A percentile compares a stretch with the other conserved stretches of the same genome.
Evolutionary conservation across 257 asterid genomes (phyloP).

Genomic region (Mentha longifolia): DNA sequence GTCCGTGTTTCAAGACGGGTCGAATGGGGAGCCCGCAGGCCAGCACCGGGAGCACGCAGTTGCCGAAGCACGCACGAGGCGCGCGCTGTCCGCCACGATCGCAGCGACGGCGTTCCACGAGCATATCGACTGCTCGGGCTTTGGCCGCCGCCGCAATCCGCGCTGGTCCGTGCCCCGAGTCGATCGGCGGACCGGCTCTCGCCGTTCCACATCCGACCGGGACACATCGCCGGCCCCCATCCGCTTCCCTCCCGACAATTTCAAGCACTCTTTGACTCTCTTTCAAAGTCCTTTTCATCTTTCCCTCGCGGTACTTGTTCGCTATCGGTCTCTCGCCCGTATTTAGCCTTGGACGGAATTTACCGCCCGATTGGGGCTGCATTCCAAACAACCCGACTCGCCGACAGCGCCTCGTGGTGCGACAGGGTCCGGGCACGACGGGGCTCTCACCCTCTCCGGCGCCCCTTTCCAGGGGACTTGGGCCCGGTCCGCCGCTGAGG

Average conservation of each 20-base stretch:
- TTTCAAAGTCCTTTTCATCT: too few relatives aligned
- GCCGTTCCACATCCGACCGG: conserved; percentile 60
- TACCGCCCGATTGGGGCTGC: too few relatives aligned
- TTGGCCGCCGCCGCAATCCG: conserved; percentile 23
- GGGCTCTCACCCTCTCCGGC: too few relatives aligned
- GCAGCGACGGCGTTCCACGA: conserved; percentile 6
- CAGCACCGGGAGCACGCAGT: not conserved
- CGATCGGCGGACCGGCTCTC: conserved; percentile 51
- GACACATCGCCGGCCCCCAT: conserved; percentile 64
- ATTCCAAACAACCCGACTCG: too few relatives aligned
- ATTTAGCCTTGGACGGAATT: too few relatives aligned
- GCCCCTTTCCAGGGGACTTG: too few relatives aligned
- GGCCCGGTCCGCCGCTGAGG: too few relatives aligned
- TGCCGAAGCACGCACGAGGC: conserved; percentile 7
- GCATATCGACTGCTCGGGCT: conserved; percentile 11
- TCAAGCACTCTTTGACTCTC: not conserved
- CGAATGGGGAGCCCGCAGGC: conserved; percentile 1
- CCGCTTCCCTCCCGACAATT: conserved; percentile 54
- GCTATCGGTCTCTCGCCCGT: too few relatives aligned
- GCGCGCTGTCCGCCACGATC: conserved; percentile 4
- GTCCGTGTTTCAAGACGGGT: too few relatives aligned
- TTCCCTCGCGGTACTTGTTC: too few relatives aligned
- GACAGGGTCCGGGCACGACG: too few relatives aligned
- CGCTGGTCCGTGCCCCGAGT: conserved; percentile 36
- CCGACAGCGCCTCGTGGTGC: too few relatives aligned